Conservation (phyloP, 768 basidiomycete genomes). For the Serendipita vermifera region DNA sequence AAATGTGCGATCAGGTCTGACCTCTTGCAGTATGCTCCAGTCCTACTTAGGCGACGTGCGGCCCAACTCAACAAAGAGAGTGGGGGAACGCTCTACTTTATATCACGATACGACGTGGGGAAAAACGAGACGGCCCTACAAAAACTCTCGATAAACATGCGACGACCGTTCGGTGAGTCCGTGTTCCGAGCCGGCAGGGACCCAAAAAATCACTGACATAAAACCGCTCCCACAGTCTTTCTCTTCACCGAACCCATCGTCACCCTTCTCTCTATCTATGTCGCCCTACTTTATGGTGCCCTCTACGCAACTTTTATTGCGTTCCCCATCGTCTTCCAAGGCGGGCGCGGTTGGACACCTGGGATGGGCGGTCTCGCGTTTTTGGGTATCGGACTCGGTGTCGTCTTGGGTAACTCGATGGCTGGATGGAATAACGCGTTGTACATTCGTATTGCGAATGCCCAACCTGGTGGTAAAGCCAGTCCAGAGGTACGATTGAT, state of each 20-base stretch:
- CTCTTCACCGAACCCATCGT: conserved; percentile 54
- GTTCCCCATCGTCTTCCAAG: conserved; percentile 46
- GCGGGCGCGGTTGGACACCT: conserved; percentile 38
- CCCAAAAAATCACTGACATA: not conserved
- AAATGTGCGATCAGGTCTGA: not conserved
- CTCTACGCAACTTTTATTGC: conserved; percentile 54
- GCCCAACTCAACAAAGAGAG: conserved; percentile 31
- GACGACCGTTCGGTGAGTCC: conserved; percentile 40
- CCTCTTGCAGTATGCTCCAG: conserved; percentile 41
- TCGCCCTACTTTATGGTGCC: conserved; percentile 47
- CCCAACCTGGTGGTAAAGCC: conserved; percentile 36
- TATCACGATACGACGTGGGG: conserved; percentile 37
- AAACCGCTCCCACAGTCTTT: conserved; percentile 31
- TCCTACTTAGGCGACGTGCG: conserved; percentile 43
- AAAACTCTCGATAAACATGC: conserved; percentile 37
- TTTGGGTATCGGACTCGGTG: conserved; percentile 49
- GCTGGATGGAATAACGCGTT: conserved; percentile 42
- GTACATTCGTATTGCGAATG: conserved; percentile 38
- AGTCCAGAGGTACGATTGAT: conserved; percentile 55
- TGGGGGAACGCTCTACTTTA: conserved; percentile 30
- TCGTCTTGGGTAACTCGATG: conserved; percentile 36
- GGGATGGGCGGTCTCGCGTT: conserved; percentile 50
- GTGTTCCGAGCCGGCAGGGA: not conserved
- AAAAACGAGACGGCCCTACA: conserved; percentile 31
- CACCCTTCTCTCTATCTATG: conserved; percentile 42